A percentile compares a stretch with the other conserved stretches of the same genome.
Conservation (phyloP, 768 basidiomycete species). For the Clathrus columnatus region DNA sequence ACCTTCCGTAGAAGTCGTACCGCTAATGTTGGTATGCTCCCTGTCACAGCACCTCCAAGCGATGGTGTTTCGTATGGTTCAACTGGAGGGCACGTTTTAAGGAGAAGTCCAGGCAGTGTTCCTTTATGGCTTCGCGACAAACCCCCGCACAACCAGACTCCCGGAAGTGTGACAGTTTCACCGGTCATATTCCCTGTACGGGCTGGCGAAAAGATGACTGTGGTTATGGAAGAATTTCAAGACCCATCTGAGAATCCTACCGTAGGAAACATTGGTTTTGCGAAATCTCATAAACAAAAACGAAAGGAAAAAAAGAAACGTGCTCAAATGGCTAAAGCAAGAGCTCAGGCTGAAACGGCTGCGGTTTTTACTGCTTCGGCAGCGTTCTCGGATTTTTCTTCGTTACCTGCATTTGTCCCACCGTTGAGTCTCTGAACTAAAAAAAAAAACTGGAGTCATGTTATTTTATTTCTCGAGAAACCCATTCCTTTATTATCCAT, state of each 20-base stretch:
- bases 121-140: conserved; percentile 41
- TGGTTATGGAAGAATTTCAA: conserved; percentile 23
- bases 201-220: conserved; percentile 52
- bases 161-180: conserved; percentile 32
- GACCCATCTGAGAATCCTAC: conserved; percentile 17
- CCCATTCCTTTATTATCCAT: neutral
- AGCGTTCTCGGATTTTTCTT: neutral
- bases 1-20: conserved; percentile 58
- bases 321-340: neutral
- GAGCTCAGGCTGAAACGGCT: neutral
- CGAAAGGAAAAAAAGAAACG: conserved; percentile 50
- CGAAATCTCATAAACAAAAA: conserved; percentile 55
- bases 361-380: neutral
- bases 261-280: conserved; percentile 30
- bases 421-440: conserved; percentile 5
- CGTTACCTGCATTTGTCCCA: neutral
- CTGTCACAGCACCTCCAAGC: conserved; percentile 10
- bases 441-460: neutral
- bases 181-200: conserved; percentile 44
- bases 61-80: conserved; percentile 18
- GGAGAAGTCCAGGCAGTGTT: conserved; percentile 45
- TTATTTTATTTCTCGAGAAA: neutral
- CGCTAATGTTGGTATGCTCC: neutral
- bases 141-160: conserved; percentile 19
- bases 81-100: conserved; percentile 35